These are phyloP conservation scores for Fraxinus angustifolia DNA, from an alignment of 305 asterid genomes.

Conservation along the genomic window DNA sequence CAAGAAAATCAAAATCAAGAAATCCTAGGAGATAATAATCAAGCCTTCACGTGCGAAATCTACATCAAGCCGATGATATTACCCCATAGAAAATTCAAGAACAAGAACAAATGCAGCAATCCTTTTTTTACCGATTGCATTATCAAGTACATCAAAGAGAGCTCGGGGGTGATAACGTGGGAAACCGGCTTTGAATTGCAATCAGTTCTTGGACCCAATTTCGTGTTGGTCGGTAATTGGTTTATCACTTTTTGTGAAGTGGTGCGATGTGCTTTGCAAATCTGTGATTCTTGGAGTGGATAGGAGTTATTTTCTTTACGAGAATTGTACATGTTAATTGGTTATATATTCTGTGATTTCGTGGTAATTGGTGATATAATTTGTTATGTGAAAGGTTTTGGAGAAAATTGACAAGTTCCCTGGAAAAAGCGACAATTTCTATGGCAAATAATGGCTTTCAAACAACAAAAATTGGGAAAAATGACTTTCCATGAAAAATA, in stretches of 20 bases:
- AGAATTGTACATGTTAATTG: slow-evolving; percentile 30
- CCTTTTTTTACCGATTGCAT: slow-evolving; percentile 67
- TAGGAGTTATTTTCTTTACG: slow-evolving; percentile 53
- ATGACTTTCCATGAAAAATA: not conserved
- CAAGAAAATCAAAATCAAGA: not conserved
- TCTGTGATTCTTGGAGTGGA: slow-evolving; percentile 34
- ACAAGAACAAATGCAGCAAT: slow-evolving; percentile 37
- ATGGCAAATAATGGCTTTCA: not conserved
- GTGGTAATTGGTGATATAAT: not conserved
- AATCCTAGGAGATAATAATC: slow-evolving; percentile 12
- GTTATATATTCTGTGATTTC: not conserved
- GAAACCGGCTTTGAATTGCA: slow-evolving; percentile 48
- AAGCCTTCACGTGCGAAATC: slow-evolving; percentile 62
- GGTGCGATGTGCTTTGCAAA: slow-evolving; percentile 49
- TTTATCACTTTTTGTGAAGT: slow-evolving; percentile 42
- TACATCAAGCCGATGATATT: slow-evolving; percentile 51
- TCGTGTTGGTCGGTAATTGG: slow-evolving; percentile 40
- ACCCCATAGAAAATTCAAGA: slow-evolving; percentile 25
- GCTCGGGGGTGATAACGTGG: slow-evolving; percentile 48
- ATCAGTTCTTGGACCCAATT: slow-evolving; percentile 47
- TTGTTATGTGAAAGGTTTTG: not conserved
- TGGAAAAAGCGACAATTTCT: not conserved
- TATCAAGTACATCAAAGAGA: slow-evolving; percentile 55
- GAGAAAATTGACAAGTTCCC: not conserved
- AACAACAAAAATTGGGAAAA: not conserved